Base-by-base conservation (phyloP, 2,329 filamentous ascomycete species). In the Colletotrichum brevisporum region DNA sequence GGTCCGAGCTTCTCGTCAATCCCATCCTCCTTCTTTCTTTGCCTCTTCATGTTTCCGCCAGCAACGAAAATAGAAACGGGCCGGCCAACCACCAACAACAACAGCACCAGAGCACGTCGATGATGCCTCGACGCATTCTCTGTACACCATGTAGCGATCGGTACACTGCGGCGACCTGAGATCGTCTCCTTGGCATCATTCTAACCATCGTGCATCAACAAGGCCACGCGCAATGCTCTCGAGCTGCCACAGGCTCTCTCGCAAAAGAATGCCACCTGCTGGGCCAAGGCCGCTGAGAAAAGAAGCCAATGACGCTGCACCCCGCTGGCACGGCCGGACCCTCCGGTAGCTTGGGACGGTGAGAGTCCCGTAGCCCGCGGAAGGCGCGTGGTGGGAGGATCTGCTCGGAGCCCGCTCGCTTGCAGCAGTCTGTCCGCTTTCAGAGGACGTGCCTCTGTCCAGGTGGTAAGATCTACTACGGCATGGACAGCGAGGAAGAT, bases 1-100 rank as follows among this genome's bases (percentile, higher is more conserved):
- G 66, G 61, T 53, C 61, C 66, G 61, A 65, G 61, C 61, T 60
- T 64, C 39, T 66, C 31, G 61, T 41, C 31, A 68, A 59, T 27
- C 13, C 31, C 31, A 10, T 36, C 31, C 31, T 36, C 31, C 10
- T 36, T 36, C 31, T 36, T 36, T 36, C 31, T 36, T 36, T 36
- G 31, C 31, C 41, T 63, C 45, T 66, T 54, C 61, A 55, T 26
- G 48, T 65, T 55, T 68, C 65, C 27, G 63, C 58, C 31, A 31
- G 24, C 16, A n/a, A 52, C 47, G 16, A 57, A 61, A 69, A 61
- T 67, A 67, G 51, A 67, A 69, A n/a, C 27, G 39, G 18, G 3
- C 31, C 27, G 45, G 48, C 26, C 50, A 54, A 47, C 47, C 41
- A 31, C 51, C 39, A n/a, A 18, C 31, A 36, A 36, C 31, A 36